Conservation (phyloP, 306 rosid genomes). For the Comarum palustre region DNA sequence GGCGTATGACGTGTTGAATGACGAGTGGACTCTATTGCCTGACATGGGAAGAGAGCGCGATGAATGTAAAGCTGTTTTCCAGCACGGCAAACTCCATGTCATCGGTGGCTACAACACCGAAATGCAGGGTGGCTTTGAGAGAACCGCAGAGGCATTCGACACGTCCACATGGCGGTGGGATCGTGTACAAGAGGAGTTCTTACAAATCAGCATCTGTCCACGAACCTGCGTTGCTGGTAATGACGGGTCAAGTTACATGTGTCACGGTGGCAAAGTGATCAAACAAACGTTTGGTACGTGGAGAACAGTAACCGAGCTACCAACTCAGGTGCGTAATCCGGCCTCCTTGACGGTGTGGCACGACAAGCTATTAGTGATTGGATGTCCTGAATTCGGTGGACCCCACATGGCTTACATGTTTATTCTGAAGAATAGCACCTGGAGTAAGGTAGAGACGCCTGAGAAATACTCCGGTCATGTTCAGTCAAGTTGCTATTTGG, state of each 20-base stretch:
- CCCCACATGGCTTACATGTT: conserved; percentile 35
- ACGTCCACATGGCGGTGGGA: conserved; percentile 48
- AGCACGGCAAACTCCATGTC: conserved; percentile 26
- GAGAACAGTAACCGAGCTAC: conserved; percentile 38
- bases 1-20: conserved; percentile 45
- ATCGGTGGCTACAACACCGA: conserved; percentile 68
- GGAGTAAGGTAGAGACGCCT: conserved; percentile 45
- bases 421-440: conserved; percentile 20
- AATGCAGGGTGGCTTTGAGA: conserved; percentile 60
- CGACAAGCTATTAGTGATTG: conserved; percentile 40
- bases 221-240: conserved; percentile 34
- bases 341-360: conserved; percentile 37
- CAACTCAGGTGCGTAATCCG: conserved; percentile 39
- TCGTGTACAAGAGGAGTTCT: conserved; percentile 25
- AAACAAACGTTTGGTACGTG: conserved; percentile 25
- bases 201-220: conserved; percentile 48
- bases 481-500: conserved; percentile 57
- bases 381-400: conserved; percentile 46
- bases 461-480: conserved; percentile 43
- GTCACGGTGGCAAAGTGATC: conserved; percentile 32
- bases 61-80: conserved; percentile 57
- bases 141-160: conserved; percentile 49
- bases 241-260: conserved; percentile 28
- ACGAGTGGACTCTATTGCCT: conserved; percentile 46
- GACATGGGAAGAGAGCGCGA: conserved; percentile 66